Conservation (phyloP, 176 grass and related monocot genomes). For the Eleusine indica region DNA sequence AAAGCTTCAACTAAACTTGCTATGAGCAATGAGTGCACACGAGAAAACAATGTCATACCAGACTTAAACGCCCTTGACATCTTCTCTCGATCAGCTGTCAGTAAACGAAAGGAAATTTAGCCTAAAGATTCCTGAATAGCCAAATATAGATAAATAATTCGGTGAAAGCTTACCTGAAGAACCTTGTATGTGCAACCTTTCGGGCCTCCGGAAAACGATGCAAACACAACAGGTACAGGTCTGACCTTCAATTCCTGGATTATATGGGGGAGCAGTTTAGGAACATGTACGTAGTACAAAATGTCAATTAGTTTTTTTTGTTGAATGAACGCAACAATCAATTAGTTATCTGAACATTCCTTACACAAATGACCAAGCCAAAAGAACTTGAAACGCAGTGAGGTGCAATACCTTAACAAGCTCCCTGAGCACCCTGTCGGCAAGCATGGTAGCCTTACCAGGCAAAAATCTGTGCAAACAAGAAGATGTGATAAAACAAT, state of each 20-base stretch:
- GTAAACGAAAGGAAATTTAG: constrained; percentile 16
- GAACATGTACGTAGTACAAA: neutral
- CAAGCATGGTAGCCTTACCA: constrained; percentile 73
- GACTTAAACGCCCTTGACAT: constrained; percentile 67
- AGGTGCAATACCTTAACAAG: constrained; percentile 66
- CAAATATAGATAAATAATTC: constrained; percentile 27
- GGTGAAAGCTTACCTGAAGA: constrained; percentile 67
- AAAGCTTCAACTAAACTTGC: constrained; percentile 3
- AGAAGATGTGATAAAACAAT: neutral
- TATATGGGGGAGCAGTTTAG: constrained; percentile 28
- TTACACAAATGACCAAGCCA: neutral
- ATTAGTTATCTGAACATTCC: neutral
- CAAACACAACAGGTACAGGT: constrained; percentile 71
- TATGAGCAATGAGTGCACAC: neutral
- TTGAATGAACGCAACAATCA: neutral
- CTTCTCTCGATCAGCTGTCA: constrained; percentile 71
- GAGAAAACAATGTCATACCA: constrained; percentile 47
- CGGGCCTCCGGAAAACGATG: constrained; percentile 83
- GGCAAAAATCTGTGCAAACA: constrained; percentile 74
- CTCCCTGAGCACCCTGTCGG: constrained; percentile 69
- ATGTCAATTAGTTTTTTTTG: neutral
- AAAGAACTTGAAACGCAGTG: neutral
- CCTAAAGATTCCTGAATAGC: constrained; percentile 3
- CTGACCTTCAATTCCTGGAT: constrained; percentile 75
- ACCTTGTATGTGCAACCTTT: constrained; percentile 98